A percentile compares a stretch with the other conserved stretches of the same genome.
Evolutionary conservation across 768 basidiomycete species (phyloP).

Genomic region (Boletus pseudo-olivaceus): DNA sequence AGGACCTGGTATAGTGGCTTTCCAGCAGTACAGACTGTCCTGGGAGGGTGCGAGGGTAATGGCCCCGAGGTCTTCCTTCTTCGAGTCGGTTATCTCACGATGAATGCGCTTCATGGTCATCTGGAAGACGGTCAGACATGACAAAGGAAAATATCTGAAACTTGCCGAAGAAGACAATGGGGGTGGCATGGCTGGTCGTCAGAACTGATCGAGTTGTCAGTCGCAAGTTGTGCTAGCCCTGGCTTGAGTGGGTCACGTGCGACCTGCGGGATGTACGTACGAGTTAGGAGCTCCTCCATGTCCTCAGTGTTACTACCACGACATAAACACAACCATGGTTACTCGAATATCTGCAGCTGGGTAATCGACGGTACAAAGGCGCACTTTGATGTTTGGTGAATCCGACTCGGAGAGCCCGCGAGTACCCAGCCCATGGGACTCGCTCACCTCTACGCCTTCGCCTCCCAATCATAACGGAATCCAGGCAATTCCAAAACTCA

Average conservation of each 20-base stretch:
- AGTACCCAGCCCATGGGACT: slow-evolving; percentile 81
- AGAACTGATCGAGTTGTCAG: neutral
- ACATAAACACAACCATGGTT: slow-evolving; percentile 39
- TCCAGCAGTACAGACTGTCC: slow-evolving; percentile 69
- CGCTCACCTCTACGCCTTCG: slow-evolving; percentile 54
- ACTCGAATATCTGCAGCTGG: slow-evolving; percentile 49
- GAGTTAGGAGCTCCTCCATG: neutral
- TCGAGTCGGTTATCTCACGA: slow-evolving; percentile 74
- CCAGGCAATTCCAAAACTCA: slow-evolving; percentile 57
- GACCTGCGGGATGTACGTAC: neutral
- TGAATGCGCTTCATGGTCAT: slow-evolving; percentile 80
- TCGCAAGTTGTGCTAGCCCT: neutral
- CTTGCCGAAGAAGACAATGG: slow-evolving; percentile 23
- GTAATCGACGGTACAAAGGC: slow-evolving; percentile 4
- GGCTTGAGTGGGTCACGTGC: slow-evolving; percentile 16
- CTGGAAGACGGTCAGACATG: slow-evolving; percentile 26
- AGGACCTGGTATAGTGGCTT: slow-evolving; percentile 75
- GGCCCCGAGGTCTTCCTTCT: slow-evolving; percentile 77
- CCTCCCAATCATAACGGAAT: slow-evolving; percentile 30
- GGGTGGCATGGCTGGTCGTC: slow-evolving; percentile 22
- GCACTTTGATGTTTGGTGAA: slow-evolving; percentile 69
- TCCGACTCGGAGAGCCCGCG: slow-evolving; percentile 76
- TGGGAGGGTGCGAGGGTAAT: slow-evolving; percentile 67
- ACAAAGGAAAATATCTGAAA: neutral
- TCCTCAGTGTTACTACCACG: neutral